Conservation (phyloP, 2,329 filamentous ascomycete species). For the Trichoderma pleuroti region DNA sequence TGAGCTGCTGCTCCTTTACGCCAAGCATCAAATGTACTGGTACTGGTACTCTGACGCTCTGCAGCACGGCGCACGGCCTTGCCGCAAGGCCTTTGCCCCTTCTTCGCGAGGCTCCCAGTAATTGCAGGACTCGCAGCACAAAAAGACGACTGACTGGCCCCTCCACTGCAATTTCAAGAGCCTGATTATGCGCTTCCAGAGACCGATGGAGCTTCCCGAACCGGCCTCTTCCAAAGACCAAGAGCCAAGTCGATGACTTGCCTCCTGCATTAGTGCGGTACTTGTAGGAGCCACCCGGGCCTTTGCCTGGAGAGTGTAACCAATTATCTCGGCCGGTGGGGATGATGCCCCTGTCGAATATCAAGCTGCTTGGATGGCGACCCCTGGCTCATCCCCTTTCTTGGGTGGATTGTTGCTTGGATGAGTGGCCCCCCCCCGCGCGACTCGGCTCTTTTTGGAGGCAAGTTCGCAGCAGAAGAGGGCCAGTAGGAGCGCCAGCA, state of each 20-base stretch:
- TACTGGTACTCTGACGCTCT: background rate
- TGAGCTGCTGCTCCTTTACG: background rate
- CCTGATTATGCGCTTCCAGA: background rate
- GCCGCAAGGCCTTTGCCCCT: background rate
- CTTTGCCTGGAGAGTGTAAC: background rate
- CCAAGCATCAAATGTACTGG: no score
- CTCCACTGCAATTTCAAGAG: conserved; percentile 14
- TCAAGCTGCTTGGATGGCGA: conserved; percentile 3
- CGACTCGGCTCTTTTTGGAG: conserved; percentile 6
- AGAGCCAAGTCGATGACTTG: conserved; percentile 13
- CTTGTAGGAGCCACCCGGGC: background rate
- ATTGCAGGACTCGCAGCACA: conserved; percentile 7
- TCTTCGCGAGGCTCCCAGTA: background rate
- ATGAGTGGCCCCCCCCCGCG: background rate
- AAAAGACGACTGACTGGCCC: background rate
- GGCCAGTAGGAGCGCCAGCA: background rate
- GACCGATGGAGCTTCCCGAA: conserved; percentile 12
- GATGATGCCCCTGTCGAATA: conserved; percentile 9
- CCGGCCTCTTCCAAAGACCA: background rate
- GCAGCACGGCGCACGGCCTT: conserved; percentile 1
- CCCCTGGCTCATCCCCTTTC: conserved; percentile 18
- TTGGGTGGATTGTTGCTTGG: conserved; percentile 1
- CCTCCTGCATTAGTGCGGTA: conserved; percentile 19
- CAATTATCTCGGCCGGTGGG: conserved; percentile 12
- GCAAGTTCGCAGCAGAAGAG: background rate